Evolutionary conservation across 2,329 filamentous ascomycete genomes (phyloP).

Genomic region (Pseudogymnoascus sp.): DNA sequence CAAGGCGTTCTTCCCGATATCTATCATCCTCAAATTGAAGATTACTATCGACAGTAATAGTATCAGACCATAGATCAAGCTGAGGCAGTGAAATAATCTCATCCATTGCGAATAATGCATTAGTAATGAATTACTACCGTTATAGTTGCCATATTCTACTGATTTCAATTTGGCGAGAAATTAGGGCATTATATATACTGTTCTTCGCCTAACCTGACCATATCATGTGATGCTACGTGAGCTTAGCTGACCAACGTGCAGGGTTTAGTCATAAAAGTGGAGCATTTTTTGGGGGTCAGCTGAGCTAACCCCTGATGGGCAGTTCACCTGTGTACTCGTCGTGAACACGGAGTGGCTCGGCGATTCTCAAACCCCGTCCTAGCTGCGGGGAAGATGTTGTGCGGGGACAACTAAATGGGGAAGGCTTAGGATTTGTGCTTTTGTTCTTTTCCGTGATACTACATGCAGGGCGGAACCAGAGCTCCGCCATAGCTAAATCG

Average conservation of each 20-base stretch:
- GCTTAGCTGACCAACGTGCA: neutral
- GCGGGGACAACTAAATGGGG: neutral
- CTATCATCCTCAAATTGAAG: neutral
- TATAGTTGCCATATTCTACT: neutral
- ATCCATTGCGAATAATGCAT: neutral
- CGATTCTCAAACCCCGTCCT: neutral
- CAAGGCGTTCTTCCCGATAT: neutral
- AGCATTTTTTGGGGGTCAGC: neutral
- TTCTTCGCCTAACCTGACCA: neutral
- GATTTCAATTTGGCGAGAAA: neutral
- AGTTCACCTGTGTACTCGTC: neutral
- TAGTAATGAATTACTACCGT: neutral
- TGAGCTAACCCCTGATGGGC: neutral
- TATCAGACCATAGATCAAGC: neutral
- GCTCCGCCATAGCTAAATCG: neutral
- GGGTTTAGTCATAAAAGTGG: constrained; percentile 7
- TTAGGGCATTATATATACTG: neutral
- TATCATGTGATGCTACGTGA: neutral
- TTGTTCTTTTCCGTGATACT: neutral
- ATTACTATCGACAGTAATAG: neutral
- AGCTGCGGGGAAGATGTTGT: neutral
- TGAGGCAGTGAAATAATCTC: neutral
- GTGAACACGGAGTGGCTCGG: neutral
- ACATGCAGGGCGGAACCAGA: neutral
- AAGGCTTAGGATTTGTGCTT: neutral